These are phyloP conservation scores for Aspergillus sclerotiicarbonarius DNA, from an alignment of 495 filamentous ascomycete species.

Conservation along the genomic window DNA sequence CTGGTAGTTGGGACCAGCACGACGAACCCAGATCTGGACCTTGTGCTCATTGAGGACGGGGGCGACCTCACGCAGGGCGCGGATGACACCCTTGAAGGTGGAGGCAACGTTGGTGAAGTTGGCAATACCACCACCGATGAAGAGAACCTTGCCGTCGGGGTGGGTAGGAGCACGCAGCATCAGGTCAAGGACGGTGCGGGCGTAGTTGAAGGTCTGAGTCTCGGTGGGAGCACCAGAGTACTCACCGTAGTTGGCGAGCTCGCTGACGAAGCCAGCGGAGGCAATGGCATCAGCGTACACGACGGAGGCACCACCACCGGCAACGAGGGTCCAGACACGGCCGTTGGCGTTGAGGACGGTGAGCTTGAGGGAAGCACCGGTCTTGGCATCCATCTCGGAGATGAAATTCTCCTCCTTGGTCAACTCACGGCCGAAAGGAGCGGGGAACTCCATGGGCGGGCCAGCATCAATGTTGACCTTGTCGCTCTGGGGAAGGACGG, in stretches of 20 bases:
- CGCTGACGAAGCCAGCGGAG: conserved; percentile 88
- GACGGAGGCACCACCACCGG: conserved; percentile 98
- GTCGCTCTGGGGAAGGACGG: conserved; percentile 55
- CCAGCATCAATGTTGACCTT: conserved; percentile 95
- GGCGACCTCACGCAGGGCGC: conserved; percentile 88
- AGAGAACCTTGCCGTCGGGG: conserved; percentile 94
- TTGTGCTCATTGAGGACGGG: conserved; percentile 90
- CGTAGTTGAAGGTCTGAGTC: conserved; percentile 98
- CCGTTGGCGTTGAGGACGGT: conserved; percentile 90
- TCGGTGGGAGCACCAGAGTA: conserved; percentile 98
- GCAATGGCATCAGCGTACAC: conserved; percentile 99
- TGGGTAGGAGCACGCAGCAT: conserved; percentile 89
- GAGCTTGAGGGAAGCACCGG: conserved; percentile 96
- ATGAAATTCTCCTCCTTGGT: conserved; percentile 99
- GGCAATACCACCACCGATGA: conserved; percentile 99
- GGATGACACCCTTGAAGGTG: conserved; percentile 99
- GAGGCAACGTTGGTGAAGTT: conserved; percentile 98
- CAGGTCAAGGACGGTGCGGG: conserved; percentile 91
- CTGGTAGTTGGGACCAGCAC: conserved; percentile 99
- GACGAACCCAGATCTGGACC: conserved; percentile 98
- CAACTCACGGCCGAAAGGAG: conserved; percentile 96
- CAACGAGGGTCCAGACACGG: conserved; percentile 96
- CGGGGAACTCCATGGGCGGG: conserved; percentile 97
- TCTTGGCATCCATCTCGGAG: conserved; percentile 97
- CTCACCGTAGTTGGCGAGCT: conserved; percentile 99